These are phyloP conservation scores for Exophiala sp. DNA, from an alignment of 2,329 filamentous ascomycete genomes.

Conservation along the genomic window DNA sequence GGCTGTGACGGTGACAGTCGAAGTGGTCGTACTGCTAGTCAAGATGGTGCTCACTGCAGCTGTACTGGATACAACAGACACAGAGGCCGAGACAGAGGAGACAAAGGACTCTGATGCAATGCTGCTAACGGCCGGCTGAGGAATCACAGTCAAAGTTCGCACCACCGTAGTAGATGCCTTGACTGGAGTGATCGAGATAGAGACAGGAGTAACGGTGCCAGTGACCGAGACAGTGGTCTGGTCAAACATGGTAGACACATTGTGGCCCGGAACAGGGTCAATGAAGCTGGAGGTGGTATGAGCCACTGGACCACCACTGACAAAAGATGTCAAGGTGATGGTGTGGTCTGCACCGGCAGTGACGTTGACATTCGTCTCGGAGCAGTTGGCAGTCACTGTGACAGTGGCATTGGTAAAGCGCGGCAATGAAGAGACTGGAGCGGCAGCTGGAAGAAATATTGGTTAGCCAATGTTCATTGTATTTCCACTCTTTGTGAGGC, in stretches of 20 bases:
- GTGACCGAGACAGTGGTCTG: no score
- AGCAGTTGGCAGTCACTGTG: background rate
- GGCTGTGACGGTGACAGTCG: background rate
- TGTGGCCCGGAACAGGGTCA: background rate
- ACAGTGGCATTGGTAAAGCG: background rate
- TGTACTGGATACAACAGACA: background rate
- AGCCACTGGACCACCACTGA: background rate
- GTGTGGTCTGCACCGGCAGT: background rate
- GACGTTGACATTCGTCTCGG: background rate
- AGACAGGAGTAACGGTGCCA: background rate
- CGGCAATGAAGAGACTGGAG: background rate
- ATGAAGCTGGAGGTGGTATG: background rate
- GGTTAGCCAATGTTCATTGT: background rate
- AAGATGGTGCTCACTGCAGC: background rate
- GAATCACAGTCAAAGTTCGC: background rate
- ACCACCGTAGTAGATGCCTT: background rate
- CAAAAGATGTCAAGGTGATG: background rate
- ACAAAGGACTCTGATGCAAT: no score
- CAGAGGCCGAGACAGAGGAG: background rate
- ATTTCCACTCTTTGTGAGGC: background rate
- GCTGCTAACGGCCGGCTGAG: background rate
- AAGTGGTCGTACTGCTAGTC: background rate
- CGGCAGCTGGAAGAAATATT: background rate
- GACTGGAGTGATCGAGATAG: background rate
- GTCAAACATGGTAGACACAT: background rate